Evolutionary conservation across 768 basidiomycete genomes (phyloP).

Genomic region (Lactarius sanguifluus): DNA sequence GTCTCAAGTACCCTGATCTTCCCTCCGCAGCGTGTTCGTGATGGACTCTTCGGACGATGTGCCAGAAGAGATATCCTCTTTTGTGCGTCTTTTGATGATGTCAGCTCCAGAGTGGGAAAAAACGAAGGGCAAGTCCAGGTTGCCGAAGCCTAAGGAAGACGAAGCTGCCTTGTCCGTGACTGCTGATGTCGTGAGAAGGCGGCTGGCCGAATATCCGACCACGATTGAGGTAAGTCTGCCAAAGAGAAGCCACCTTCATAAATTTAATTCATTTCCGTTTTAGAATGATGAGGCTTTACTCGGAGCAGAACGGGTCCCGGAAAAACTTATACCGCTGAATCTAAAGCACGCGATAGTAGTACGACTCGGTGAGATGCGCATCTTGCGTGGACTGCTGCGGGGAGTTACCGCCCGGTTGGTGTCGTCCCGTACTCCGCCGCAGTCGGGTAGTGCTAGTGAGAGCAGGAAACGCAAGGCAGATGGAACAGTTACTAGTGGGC

Average conservation of each 20-base stretch:
- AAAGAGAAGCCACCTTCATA: background rate
- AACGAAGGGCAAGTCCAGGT: slow-evolving; percentile 57
- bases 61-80: slow-evolving; percentile 59
- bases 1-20: slow-evolving; percentile 14
- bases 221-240: slow-evolving; percentile 51
- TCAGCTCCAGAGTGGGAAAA: slow-evolving; percentile 59
- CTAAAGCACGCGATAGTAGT: slow-evolving; percentile 67
- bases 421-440: background rate
- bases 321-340: slow-evolving; percentile 40
- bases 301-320: slow-evolving; percentile 23
- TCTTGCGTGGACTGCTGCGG: slow-evolving; percentile 41
- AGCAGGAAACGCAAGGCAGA: slow-evolving; percentile 22
- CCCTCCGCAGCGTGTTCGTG: slow-evolving; percentile 49
- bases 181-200: slow-evolving; percentile 47
- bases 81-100: slow-evolving; percentile 63
- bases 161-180: slow-evolving; percentile 47
- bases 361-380: slow-evolving; percentile 76
- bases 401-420: slow-evolving; percentile 1
- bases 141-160: slow-evolving; percentile 71
- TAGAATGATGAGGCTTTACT: slow-evolving; percentile 55
- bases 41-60: slow-evolving; percentile 52
- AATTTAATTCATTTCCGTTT: background rate
- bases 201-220: slow-evolving; percentile 58
- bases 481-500: background rate
- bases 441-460: background rate